Evolutionary conservation across 306 rosid genomes (phyloP).

Genomic region (Cyclanthera cordifolia): DNA sequence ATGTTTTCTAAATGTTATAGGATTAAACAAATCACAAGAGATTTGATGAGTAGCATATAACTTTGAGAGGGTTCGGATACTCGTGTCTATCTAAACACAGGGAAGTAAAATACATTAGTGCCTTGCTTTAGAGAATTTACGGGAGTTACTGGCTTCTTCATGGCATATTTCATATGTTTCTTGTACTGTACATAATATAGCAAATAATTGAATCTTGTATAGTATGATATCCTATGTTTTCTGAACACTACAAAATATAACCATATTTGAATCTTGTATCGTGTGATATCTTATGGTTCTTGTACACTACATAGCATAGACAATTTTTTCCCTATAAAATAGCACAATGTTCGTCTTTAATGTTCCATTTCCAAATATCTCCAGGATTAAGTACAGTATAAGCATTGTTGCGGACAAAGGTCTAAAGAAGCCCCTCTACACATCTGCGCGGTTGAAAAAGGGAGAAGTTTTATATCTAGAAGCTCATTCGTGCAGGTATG

Average conservation of each 20-base stretch:
- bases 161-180: neutral
- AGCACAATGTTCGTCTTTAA: neutral
- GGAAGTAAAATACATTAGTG: neutral
- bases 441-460: conserved; percentile 90
- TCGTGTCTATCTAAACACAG: neutral
- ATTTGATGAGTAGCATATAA: neutral
- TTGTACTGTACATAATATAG: neutral
- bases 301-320: neutral
- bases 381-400: conserved; percentile 92
- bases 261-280: neutral
- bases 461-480: conserved; percentile 93
- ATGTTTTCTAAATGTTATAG: neutral
- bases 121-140: neutral
- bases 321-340: neutral
- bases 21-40: neutral
- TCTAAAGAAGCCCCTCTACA: conserved; percentile 68
- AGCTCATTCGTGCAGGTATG: conserved; percentile 74
- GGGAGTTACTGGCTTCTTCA: neutral
- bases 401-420: conserved; percentile 98
- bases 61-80: neutral
- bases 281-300: neutral
- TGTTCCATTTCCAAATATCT: conserved; percentile 15
- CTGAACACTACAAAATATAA: neutral
- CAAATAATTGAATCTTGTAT: neutral
- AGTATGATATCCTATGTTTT: neutral